Evolutionary conservation across 441 rosid genomes (phyloP), one percentile per base, ranked within the genome.

Genomic region (Pelargonium myrrhifolium): DNA sequence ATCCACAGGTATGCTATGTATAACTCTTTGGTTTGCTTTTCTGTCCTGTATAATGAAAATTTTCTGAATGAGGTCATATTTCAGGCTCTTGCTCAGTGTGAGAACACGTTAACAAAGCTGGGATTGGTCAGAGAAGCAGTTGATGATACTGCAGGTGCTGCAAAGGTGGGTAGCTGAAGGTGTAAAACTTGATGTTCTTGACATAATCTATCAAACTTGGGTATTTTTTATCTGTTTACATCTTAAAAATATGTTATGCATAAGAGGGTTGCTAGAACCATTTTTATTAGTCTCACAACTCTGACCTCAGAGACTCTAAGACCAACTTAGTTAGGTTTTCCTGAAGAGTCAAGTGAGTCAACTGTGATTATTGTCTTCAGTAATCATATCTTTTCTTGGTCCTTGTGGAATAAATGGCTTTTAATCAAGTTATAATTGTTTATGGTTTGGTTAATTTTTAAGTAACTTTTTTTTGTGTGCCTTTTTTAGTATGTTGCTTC

Each of bases 21-120:
- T 39, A 24, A 59, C 64, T 18, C 56, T 12, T 62, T 60, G 65
- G 28, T 60, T 6, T 59, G 2, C 22, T 55, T 66, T 8, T 43
- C 6, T 14, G 55, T 60, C 62, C 67, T 61, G 7, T 7, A 67
- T 12, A 26, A 21, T 71, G 75, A 62, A 40, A 43, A 58, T 55
- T 20, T 71, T 61, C 61, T 22, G 43, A 64, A 8, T 22, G 22
- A 63, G 11, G 0, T 62, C 26, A 58, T 55, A 64, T 78, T 74
- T 74, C 86, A 94, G 99, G 98, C 98, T 70, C 99, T 94, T 31
- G 90, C 98, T 42, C 99, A 94, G 72, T 94, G 99, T 59, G 99
- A 94, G 75, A 76, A 85, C 79, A 92, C 98, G 2, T 79, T 94
- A 74, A 92, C 98, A 18, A 86, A 75, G 68, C 72, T 87, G 80